These are phyloP conservation scores for Sporisorium scitamineum DNA, from an alignment of 1,284 basidiomycete genomes.

Conservation along the genomic window DNA sequence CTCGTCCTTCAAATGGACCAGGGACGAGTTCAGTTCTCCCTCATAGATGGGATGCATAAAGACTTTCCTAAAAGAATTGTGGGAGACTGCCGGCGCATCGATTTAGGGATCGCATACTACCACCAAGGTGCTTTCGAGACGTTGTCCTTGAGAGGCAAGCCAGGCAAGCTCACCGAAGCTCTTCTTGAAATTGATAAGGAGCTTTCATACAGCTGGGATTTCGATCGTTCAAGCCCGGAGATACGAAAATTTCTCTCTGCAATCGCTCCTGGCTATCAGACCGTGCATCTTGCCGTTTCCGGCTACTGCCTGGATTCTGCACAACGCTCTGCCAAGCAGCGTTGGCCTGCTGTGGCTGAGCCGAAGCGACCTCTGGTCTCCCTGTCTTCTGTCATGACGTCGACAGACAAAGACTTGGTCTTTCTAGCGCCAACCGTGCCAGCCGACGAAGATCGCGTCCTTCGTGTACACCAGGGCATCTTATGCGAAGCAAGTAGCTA, in stretches of 20 bases:
- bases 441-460: background rate
- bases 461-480: background rate
- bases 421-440: background rate
- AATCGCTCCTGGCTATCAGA: background rate
- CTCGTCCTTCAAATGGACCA: too few relatives aligned
- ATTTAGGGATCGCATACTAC: background rate
- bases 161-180: too few relatives aligned
- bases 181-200: too few relatives aligned
- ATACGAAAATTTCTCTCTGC: background rate
- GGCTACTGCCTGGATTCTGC: too few relatives aligned
- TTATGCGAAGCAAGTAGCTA: conserved; percentile 8
- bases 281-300: background rate
- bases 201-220: background rate
- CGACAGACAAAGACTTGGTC: background rate
- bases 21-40: too few relatives aligned
- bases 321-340: too few relatives aligned
- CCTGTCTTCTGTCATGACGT: background rate
- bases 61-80: too few relatives aligned
- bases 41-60: too few relatives aligned
- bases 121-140: background rate
- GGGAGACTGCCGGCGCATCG: background rate
- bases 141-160: too few relatives aligned
- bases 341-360: too few relatives aligned
- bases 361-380: too few relatives aligned
- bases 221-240: background rate